Percentiles rank a stretch among this genome's conserved stretches.
These are phyloP conservation scores for Pseudoscleropodium purum DNA, from an alignment of 225 moss, liverwort and hornwort genomes.

Conservation along the genomic window DNA sequence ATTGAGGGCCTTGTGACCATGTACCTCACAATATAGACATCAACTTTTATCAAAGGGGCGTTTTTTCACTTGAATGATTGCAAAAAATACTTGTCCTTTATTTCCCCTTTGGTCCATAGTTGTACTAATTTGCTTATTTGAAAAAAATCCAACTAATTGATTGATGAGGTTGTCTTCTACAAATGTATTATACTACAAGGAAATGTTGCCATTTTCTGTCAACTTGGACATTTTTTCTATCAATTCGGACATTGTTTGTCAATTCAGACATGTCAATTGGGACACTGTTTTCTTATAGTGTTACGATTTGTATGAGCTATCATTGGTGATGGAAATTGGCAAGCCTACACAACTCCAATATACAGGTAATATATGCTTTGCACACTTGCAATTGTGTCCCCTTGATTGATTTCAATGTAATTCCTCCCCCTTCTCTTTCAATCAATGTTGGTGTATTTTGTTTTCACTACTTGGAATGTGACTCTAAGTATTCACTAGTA, in stretches of 20 bases:
- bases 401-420: not conserved
- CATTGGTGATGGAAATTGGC: not conserved
- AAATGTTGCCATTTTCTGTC: too few relatives aligned
- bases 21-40: too few relatives aligned
- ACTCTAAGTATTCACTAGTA: not conserved
- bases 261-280: too few relatives aligned
- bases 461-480: not conserved
- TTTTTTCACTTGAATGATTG: too few relatives aligned
- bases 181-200: too few relatives aligned
- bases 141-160: not conserved
- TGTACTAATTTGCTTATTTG: fast-evolving
- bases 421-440: fast-evolving
- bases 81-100: too few relatives aligned
- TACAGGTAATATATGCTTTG: not conserved
- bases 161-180: not conserved
- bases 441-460: fast-evolving
- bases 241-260: too few relatives aligned
- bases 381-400: fast-evolving
- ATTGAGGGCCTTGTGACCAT: too few relatives aligned
- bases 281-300: too few relatives aligned
- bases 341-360: not conserved
- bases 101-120: not conserved
- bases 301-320: not conserved
- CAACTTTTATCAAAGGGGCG: too few relatives aligned
- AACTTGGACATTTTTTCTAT: too few relatives aligned